phyloP scores from a whole-genome alignment of 805 yeast species.

The Metschnikowia drakensbergensis region DNA sequence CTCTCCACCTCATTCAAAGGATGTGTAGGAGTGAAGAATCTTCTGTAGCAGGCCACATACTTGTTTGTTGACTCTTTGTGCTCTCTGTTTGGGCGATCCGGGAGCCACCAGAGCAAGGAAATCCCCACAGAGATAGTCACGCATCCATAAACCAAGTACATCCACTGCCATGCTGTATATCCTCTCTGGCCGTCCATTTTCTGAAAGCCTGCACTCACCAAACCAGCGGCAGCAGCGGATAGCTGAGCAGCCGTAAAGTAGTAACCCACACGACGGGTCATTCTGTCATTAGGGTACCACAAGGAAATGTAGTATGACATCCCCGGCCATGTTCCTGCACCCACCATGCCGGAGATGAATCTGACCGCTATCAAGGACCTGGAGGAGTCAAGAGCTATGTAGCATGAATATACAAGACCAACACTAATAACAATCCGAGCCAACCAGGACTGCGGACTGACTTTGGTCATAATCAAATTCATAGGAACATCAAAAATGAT shows the following conservation, averaged over 20 bases:
- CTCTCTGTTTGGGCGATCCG: slow-evolving; percentile 59
- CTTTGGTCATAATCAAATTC: slow-evolving; percentile 78
- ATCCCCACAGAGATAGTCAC: slow-evolving; percentile 64
- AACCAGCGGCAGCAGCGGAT: slow-evolving; percentile 86
- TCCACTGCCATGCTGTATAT: slow-evolving; percentile 81
- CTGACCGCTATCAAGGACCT: slow-evolving; percentile 67
- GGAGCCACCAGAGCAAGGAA: slow-evolving; percentile 74
- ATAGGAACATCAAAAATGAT: slow-evolving; percentile 84
- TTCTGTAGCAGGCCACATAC: slow-evolving; percentile 20
- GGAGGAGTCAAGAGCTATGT: slow-evolving; percentile 52
- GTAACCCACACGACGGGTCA: slow-evolving; percentile 78
- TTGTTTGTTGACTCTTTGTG: slow-evolving; percentile 13
- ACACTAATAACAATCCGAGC: slow-evolving; percentile 72
- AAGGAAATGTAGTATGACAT: slow-evolving; percentile 76
- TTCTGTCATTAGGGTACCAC: slow-evolving; percentile 80
- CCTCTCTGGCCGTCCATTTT: slow-evolving; percentile 72
- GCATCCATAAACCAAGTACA: slow-evolving; percentile 72
- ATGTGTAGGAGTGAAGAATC: slow-evolving; percentile 29
- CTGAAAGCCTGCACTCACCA: slow-evolving; percentile 85
- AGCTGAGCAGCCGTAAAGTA: slow-evolving; percentile 89
- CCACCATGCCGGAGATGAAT: slow-evolving; percentile 68
- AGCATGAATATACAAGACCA: slow-evolving; percentile 75
- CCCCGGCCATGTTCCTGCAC: slow-evolving; percentile 92
- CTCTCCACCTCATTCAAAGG: slow-evolving; percentile 56
- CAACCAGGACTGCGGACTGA: slow-evolving; percentile 84